Conservation (phyloP, 1,139 yeast species). For the Diutina pseudorugosa region DNA sequence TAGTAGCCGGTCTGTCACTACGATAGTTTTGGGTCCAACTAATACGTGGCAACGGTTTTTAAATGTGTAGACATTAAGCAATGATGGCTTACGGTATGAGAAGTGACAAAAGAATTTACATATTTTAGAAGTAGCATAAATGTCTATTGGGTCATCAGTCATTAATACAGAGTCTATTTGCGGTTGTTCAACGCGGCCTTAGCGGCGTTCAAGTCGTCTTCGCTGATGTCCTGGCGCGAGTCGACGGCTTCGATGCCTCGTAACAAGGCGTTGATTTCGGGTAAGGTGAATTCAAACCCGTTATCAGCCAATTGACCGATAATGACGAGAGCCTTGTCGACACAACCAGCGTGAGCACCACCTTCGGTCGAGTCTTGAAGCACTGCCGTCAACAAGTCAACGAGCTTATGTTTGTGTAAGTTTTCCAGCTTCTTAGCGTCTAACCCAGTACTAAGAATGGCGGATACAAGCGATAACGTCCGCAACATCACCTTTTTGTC, state of each 20-base stretch:
- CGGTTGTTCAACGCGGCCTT: conserved; percentile 13
- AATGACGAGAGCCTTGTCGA: conserved; percentile 51
- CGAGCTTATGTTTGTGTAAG: conserved; percentile 30
- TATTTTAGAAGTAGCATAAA: too few species aligned
- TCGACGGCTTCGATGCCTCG: conserved; percentile 32
- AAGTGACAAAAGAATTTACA: too few species aligned
- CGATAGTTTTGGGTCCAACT: too few species aligned
- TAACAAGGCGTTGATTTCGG: conserved; percentile 31
- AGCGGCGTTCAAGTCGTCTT: conserved; percentile 39
- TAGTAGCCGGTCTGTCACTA: too few species aligned
- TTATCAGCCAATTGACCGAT: conserved; percentile 34
- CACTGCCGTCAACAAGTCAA: conserved; percentile 24
- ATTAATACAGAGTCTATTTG: too few species aligned
- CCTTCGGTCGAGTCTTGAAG: conserved; percentile 17
- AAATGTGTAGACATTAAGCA: too few species aligned
- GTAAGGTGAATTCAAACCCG: conserved; percentile 32
- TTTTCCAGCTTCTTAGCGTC: conserved; percentile 23
- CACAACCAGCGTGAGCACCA: conserved; percentile 29
- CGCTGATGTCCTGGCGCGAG: conserved; percentile 32
- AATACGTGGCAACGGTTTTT: too few species aligned
- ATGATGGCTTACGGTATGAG: too few species aligned
- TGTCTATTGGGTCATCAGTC: not conserved
- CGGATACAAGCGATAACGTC: conserved; percentile 42
- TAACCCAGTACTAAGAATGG: conserved; percentile 43
- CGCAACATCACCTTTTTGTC: conserved; percentile 37